Base-by-base conservation (phyloP, 345 rosid species). In the Murraya paniculata region DNA sequence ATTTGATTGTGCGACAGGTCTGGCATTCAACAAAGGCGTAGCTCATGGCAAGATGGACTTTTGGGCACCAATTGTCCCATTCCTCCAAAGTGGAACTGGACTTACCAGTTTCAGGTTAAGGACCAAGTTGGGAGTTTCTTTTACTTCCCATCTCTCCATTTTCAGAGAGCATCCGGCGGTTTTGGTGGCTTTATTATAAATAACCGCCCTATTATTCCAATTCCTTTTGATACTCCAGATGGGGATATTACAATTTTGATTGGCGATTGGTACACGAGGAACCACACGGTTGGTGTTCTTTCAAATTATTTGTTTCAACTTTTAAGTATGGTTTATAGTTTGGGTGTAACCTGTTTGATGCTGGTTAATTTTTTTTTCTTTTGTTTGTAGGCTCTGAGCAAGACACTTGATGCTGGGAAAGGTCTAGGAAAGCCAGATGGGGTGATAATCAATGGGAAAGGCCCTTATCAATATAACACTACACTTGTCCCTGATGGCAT, bases 71-170 rank as follows among this genome's bases (percentile, higher is more conserved):
- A 92, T 70, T 97, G 98, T 84, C 99, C 98, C 27, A 97, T 97
- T 55, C 99, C 99, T 67, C 86, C 99, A 53, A 97, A 97, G 85
- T 97, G 99, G 99, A 97, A 97, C 86, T 97, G 98, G 98, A 97
- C 98, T 81, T 97, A 97, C 85, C 91, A 97, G 88, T 97, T 97
- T 82, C 99, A 97, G 82, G 99, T 97, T 14, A 97, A 97, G 82
- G 99, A 97, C 79, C 99, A 97, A 80, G 79, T 97, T 79, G 99
- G 99, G 71, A 97, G 99, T 83, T 94, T 91, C 98, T 94, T 89
- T 82, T 97, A 97, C 88, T 97, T 97, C 87, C 99, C 99, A 62
- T 90, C 99, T 71, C 92, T 90, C n/a, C 77, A 97, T 86, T 90
- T 94, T 88, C 99, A 97, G 80, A 91, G 89, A 87, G 97, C 99